phyloP scores from a whole-genome alignment of 306 rosid genomes.

The Dicorynia guianensis region DNA sequence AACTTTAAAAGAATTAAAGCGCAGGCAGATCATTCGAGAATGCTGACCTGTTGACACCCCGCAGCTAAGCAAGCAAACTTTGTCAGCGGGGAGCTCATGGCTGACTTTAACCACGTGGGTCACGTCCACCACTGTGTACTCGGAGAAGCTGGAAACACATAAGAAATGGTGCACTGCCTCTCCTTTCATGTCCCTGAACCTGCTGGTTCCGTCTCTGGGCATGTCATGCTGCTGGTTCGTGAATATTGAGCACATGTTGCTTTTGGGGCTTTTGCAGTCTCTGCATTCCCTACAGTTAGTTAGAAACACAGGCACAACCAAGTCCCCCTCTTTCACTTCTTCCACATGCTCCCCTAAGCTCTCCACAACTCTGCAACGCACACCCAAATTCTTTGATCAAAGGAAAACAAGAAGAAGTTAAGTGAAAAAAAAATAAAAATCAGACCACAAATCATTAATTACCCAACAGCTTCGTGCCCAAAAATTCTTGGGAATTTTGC shows the following conservation, averaged over 20 bases:
- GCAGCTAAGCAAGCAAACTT: conserved; percentile 71
- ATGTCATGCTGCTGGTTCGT: conserved; percentile 17
- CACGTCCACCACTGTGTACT: conserved; percentile 70
- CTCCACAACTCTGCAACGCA: conserved; percentile 54
- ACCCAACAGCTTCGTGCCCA: conserved; percentile 84
- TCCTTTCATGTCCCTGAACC: conserved; percentile 66
- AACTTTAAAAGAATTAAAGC: too few species aligned
- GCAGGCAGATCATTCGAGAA: too few species aligned
- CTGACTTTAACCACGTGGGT: conserved; percentile 55
- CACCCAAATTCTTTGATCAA: too few species aligned
- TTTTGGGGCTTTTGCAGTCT: conserved; percentile 58
- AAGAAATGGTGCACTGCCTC: conserved; percentile 53
- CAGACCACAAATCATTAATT: background rate
- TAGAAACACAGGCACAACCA: conserved; percentile 63
- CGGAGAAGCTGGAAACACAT: conserved; percentile 64
- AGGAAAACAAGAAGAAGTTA: too few species aligned
- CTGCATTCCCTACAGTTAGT: conserved; percentile 65
- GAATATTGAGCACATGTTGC: conserved; percentile 55
- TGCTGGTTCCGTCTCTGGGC: conserved; percentile 65
- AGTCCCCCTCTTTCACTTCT: conserved; percentile 61
- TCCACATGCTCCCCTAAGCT: conserved; percentile 70
- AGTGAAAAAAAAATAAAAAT: too few species aligned
- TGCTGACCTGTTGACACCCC: conserved; percentile 69
- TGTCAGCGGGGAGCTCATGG: conserved; percentile 53
- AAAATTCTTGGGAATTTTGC: conserved; percentile 44